Conservation (phyloP, 129 eudicot genomes). For the Flaveria ramosissima region DNA sequence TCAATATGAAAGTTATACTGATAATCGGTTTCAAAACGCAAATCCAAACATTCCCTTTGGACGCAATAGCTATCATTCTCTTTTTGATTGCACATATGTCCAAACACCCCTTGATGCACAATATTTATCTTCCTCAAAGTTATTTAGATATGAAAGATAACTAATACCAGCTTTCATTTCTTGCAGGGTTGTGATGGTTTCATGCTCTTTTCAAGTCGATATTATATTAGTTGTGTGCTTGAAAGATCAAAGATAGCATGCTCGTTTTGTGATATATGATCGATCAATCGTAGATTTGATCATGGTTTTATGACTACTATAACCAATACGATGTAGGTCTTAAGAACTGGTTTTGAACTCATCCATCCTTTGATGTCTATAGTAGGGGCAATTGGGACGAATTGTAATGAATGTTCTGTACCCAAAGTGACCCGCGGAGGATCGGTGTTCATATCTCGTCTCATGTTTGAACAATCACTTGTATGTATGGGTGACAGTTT, state of each 20-base stretch:
- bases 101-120: not conserved
- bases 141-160: not conserved
- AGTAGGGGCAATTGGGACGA: not conserved
- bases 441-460: not conserved
- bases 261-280: not conserved
- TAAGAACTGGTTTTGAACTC: conserved; percentile 10
- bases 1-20: not conserved
- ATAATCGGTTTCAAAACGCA: not conserved
- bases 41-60: not conserved
- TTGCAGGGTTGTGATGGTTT: conserved; percentile 35
- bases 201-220: conserved; percentile 6
- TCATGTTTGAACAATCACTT: not conserved
- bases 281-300: not conserved
- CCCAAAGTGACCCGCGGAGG: not conserved
- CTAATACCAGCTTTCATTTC: conserved; percentile 1
- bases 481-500: not conserved
- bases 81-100: not conserved
- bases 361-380: not conserved
- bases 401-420: not conserved
- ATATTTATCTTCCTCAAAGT: not conserved
- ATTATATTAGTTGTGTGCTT: conserved; percentile 16
- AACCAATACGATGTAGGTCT: not conserved
- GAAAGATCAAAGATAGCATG: not conserved
- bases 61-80: not conserved
- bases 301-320: not conserved